phyloP scores from a whole-genome alignment of 2,329 filamentous ascomycete species.

The Cercospora sp. region DNA sequence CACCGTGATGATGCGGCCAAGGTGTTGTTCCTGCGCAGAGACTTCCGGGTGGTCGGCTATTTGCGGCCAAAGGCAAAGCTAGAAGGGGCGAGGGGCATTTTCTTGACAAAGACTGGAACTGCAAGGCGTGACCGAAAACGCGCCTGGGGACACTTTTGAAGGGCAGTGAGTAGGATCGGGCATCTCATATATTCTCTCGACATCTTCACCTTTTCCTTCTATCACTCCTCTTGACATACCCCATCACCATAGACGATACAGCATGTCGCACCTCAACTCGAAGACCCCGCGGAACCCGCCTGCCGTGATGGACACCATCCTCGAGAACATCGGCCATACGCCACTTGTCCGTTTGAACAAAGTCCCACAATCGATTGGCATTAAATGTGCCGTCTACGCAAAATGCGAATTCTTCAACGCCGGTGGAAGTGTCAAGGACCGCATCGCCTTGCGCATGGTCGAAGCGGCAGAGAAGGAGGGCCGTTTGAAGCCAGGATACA shows the following conservation, averaged over 20 bases:
- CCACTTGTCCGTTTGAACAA: slow-evolving; percentile 93
- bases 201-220: not conserved
- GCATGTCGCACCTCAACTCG: slow-evolving; percentile 41
- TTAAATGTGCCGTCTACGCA: slow-evolving; percentile 62
- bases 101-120: not conserved
- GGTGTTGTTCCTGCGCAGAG: slow-evolving; percentile 6
- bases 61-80: slow-evolving; percentile 8
- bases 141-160: not conserved
- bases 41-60: slow-evolving; percentile 14
- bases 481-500: slow-evolving; percentile 95
- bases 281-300: slow-evolving; percentile 54
- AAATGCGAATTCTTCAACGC: slow-evolving; percentile 51
- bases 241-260: slow-evolving; percentile 7
- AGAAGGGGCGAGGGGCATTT: not conserved
- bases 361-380: slow-evolving; percentile 84
- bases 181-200: not conserved
- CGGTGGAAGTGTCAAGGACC: slow-evolving; percentile 86
- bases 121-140: slow-evolving; percentile 13
- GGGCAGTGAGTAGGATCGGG: not conserved
- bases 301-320: slow-evolving; percentile 65
- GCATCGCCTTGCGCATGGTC: slow-evolving; percentile 96
- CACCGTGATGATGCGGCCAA: not conserved
- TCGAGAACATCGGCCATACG: slow-evolving; percentile 90
- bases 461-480: slow-evolving; percentile 90
- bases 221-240: not conserved